Evolutionary conservation across 495 filamentous ascomycete species (phyloP), one percentile per base, ranked within the genome.

Genomic region (Collariella sp.): DNA sequence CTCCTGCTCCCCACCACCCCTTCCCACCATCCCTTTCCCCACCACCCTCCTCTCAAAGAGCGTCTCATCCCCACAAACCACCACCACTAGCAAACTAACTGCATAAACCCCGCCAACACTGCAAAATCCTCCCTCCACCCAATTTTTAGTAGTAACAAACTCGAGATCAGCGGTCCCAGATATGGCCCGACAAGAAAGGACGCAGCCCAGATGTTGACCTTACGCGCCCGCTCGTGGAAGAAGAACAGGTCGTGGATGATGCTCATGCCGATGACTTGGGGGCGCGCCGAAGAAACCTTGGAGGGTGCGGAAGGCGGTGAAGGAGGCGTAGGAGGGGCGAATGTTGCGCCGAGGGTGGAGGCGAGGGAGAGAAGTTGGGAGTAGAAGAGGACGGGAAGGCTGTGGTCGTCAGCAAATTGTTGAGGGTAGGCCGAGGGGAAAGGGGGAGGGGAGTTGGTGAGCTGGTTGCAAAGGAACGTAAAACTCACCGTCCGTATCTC

Each of bases 201-300:
- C 19, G 81, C 61, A 7, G 81, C 79, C 79, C 81, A 84, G 35
- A 83, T 53, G 6, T 80, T 79, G n/a, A 83, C 62, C 57, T 82
- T 83, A 50, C 77, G 71, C 0, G 80, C 80, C 7, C 79, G 74
- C 59, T 83, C 73, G 43, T 81, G 70, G 59, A 83, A 79, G 56
- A 80, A 83, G 59, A 82, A 84, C 3, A 83, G 57, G 60, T 75
- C 72, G 55, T 73, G 71, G 19, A 81, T 73, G 40, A 83, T 71
- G n/a, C 77, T 74, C 72, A 84, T 71, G n/a, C 81, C 81, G 10
- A 84, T 79, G 10, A 76, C 83, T 38, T 57, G 55, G 10, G 55
- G 55, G n/a, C 7, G 55, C 55, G 24, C 55, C 70, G 56, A 78
- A 72, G 29, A 79, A 69, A 15, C 76, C 77, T 53, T 80, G 78